Evolutionary conservation across 306 rosid genomes (phyloP), one percentile per base, ranked within the genome.

Genomic region (Mucuna pruriens): DNA sequence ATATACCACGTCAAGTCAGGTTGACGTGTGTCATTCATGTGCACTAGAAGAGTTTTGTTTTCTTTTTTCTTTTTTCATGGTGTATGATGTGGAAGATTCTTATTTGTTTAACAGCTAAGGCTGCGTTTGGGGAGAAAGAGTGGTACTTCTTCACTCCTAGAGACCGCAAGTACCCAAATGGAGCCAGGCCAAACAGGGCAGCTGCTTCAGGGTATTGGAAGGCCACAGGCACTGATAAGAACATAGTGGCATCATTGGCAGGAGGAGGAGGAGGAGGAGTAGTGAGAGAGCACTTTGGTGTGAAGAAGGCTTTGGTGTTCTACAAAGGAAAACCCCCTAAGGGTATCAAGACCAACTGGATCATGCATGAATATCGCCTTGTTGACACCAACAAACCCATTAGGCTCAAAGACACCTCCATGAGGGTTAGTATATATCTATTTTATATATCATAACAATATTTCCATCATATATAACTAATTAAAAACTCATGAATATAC

Each of bases 181-280:
- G 71, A 65, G 71, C 71, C 0, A 17, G 71, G 49, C 71, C 71
- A 65, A 65, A 65, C 71, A 65, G 71, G 49, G 71, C 71, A 36
- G 71, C 71, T 0, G 71, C 49, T 17, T 65, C 71, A 65, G 71
- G 71, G 49, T 65, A 65, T 36, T 65, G 49, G 71, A 65, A 65
- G 49, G 71, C 71, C 16, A 65, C 71, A 17, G 71, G 71, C n/a
- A 65, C 71, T 65, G 71, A 65, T 38, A 65, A 65, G 71, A 65
- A 65, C 71, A 65, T 65, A 36, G 49, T 65, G 15, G 31, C 49
- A 64, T 64, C 71, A n/a, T 17, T 11, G 1, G 0, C n/a, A 9
- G 49, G 71, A 65, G 26, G 49, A 17, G 49, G n/a, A 44, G n/a
- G 49, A 11, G 26, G 49, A 17, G 49, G n/a, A 44, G n/a, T 16